These are phyloP conservation scores for Rhypophila decipiens DNA, from an alignment of 495 filamentous ascomycete species.

Conservation along the genomic window DNA sequence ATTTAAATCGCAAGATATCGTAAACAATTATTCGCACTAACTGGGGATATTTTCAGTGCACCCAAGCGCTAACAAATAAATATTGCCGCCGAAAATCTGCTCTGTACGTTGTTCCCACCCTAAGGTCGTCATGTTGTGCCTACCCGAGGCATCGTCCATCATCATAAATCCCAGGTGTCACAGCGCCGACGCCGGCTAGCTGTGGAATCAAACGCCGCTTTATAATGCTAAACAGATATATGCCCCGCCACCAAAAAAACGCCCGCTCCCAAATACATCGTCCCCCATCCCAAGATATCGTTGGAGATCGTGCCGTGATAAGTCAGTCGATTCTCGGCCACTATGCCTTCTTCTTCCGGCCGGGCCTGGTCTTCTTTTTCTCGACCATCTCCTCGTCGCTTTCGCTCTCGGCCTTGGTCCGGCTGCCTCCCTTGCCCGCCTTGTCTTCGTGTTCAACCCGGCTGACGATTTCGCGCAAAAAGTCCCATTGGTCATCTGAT, in stretches of 20 bases:
- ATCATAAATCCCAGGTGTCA: too few relatives aligned
- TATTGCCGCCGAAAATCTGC: too few relatives aligned
- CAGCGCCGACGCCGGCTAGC: background rate
- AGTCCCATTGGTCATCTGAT: conserved; percentile 86
- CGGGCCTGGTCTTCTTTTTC: conserved; percentile 39
- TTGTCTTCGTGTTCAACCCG: conserved; percentile 69
- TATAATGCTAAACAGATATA: conserved; percentile 4
- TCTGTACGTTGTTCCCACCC: too few relatives aligned
- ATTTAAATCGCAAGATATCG: too few relatives aligned
- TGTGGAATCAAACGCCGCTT: conserved; percentile 8
- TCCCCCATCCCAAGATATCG: background rate
- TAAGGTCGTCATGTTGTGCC: too few relatives aligned
- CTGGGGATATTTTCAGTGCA: too few relatives aligned
- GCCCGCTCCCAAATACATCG: conserved; percentile 1
- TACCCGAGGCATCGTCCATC: too few relatives aligned
- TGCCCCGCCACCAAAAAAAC: conserved; percentile 3
- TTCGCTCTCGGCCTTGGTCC: conserved; percentile 33
- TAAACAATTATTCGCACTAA: too few relatives aligned
- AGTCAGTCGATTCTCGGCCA: background rate
- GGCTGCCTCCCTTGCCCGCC: conserved; percentile 7
- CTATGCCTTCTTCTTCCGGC: conserved; percentile 38
- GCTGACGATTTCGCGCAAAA: conserved; percentile 81
- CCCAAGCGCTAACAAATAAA: too few relatives aligned
- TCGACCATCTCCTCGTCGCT: conserved; percentile 39
- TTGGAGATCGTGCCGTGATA: conserved; percentile 1